phyloP scores from a whole-genome alignment of 2,329 filamentous ascomycete species.

The Salinomyces thailandicus region DNA sequence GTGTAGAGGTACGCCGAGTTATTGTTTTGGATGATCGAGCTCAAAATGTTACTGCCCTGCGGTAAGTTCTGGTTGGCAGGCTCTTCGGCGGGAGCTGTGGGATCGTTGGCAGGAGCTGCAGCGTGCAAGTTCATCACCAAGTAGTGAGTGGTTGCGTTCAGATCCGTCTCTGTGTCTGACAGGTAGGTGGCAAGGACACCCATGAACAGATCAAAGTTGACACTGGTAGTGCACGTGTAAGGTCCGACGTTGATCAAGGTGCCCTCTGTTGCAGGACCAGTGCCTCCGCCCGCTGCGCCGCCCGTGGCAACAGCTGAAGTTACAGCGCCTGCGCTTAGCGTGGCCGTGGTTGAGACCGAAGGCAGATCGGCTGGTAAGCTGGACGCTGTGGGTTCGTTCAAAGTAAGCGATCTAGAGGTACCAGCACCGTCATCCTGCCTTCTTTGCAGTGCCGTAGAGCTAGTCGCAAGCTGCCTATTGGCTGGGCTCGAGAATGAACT shows the following conservation, averaged over 20 bases:
- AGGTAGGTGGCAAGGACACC: slow-evolving; percentile 45
- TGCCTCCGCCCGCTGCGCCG: slow-evolving; percentile 1
- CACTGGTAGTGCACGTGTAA: slow-evolving; percentile 42
- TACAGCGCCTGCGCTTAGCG: not conserved
- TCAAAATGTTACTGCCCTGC: slow-evolving; percentile 32
- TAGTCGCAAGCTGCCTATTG: too few relatives aligned
- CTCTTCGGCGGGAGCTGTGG: slow-evolving; percentile 32
- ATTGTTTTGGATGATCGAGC: slow-evolving; percentile 37
- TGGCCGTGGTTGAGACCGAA: slow-evolving; percentile 3
- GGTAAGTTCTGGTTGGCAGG: slow-evolving; percentile 34
- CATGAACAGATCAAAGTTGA: slow-evolving; percentile 42
- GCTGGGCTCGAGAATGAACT: too few relatives aligned
- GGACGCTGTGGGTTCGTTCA: too few relatives aligned
- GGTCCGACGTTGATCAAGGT: slow-evolving; percentile 36
- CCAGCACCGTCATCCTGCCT: too few relatives aligned
- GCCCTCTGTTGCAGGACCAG: slow-evolving; percentile 3
- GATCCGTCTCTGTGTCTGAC: slow-evolving; percentile 41
- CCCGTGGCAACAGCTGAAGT: slow-evolving; percentile 3
- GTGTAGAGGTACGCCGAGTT: slow-evolving; percentile 46
- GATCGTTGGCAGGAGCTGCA: slow-evolving; percentile 35
- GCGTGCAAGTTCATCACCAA: slow-evolving; percentile 51
- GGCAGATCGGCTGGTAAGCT: not conserved
- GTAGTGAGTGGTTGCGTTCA: slow-evolving; percentile 44
- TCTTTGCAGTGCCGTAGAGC: too few relatives aligned
- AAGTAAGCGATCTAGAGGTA: too few relatives aligned